Conservation (phyloP, 768 basidiomycete genomes). For the Sporobolomyces pararoseus region DNA sequence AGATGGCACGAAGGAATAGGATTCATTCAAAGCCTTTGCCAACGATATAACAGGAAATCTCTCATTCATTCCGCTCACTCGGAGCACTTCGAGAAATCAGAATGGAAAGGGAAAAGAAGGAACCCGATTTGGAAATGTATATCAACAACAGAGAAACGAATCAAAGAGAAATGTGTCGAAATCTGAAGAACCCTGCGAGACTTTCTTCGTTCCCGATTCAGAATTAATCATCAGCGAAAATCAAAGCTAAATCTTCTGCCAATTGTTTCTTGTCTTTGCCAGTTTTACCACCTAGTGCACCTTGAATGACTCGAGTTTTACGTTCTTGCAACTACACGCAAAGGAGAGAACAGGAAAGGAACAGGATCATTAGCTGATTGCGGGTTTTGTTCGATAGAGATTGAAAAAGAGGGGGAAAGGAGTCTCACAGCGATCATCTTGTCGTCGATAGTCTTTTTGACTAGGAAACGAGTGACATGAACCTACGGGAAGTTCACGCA, state of each 20-base stretch:
- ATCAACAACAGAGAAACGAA: not conserved
- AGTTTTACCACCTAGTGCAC: constrained; percentile 65
- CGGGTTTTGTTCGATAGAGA: no score
- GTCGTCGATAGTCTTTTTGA: constrained; percentile 45
- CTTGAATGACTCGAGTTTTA: constrained; percentile 80
- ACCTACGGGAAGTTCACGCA: constrained; percentile 16
- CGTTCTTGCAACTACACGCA: constrained; percentile 69
- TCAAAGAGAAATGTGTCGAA: no score
- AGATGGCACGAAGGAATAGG: no score
- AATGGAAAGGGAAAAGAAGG: no score
- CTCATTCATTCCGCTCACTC: no score
- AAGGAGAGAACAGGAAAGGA: not conserved
- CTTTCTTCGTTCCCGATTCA: no score
- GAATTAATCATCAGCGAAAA: constrained; percentile 70
- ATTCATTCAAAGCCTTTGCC: no score
- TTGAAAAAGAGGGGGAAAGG: not conserved
- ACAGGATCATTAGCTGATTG: no score
- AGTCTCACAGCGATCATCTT: constrained; percentile 36
- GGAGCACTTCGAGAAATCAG: no score
- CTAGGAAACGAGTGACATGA: constrained; percentile 37
- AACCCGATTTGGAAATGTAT: not conserved
- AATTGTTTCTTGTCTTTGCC: constrained; percentile 59
- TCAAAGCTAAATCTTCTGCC: constrained; percentile 74
- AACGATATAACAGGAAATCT: no score
- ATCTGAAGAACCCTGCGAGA: no score